Evolutionary conservation across 176 grass and related monocot species (phyloP).

Genomic region (Musa troglodytarum): DNA sequence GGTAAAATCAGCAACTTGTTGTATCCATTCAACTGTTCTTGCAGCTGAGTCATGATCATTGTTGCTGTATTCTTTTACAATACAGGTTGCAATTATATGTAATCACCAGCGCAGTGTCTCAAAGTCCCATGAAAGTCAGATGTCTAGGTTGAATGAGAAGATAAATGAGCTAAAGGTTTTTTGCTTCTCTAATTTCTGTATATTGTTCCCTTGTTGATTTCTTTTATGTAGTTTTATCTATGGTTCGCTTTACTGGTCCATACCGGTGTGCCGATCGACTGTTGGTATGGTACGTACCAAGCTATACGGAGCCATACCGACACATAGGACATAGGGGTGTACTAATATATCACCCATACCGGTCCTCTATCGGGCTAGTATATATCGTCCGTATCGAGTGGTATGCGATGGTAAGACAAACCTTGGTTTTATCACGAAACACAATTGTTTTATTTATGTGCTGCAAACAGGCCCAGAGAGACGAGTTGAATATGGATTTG

Average conservation of each 20-base stretch:
- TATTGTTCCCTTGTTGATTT: background rate
- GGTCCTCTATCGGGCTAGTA: too few relatives aligned
- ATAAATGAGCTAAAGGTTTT: constrained; percentile 84
- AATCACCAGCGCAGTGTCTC: constrained; percentile 96
- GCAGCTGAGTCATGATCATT: background rate
- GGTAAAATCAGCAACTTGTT: constrained; percentile 26
- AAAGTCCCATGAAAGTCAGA: constrained; percentile 91
- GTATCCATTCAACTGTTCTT: background rate
- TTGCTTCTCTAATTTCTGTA: constrained; percentile 20
- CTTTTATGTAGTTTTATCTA: background rate
- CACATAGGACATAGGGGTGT: too few relatives aligned
- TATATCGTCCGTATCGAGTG: too few relatives aligned
- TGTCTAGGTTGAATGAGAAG: constrained; percentile 82
- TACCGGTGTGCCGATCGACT: too few relatives aligned
- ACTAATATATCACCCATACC: too few relatives aligned
- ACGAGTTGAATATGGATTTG: constrained; percentile 74
- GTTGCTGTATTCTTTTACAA: constrained; percentile 9
- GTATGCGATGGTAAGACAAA: too few relatives aligned
- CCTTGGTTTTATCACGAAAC: background rate
- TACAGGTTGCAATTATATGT: constrained; percentile 95
- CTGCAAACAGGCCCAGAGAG: constrained; percentile 41
- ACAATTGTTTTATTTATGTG: background rate
- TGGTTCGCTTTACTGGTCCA: too few relatives aligned
- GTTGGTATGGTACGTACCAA: too few relatives aligned
- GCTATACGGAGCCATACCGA: too few relatives aligned